Base-by-base conservation (phyloP, 371 early-diverging fungal genomes). In the Mycotypha africana region DNA sequence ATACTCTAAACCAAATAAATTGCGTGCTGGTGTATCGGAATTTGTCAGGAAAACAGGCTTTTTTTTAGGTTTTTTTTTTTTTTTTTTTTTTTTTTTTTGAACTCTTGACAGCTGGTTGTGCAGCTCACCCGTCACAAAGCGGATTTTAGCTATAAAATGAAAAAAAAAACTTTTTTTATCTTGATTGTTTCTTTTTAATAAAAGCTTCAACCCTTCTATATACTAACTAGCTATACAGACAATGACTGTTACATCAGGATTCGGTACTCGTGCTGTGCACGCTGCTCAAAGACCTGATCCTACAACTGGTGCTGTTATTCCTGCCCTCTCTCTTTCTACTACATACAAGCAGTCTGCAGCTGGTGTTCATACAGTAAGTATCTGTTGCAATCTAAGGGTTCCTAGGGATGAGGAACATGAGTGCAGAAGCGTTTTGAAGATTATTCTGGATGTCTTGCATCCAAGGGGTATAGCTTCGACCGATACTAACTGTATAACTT, bases 271-370 rank as follows among this genome's bases (percentile, higher is more conserved):
- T 45, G 95, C 95, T 42, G 82, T 97, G 50, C 97, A 97, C 58
- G 90, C 91, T 45, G 96, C 93, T 26, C 88, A 90, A 55, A 74
- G 80, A 35, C 90, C 92, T 42, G 95, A 93, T 61, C 76, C 86
- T 21, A 64, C 71, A 45, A 96, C 96, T 19, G 78, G 78, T 42
- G 98, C 98, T 34, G 97, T 97, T 10, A 95, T 97, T 50, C 97
- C 98, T 34, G 81, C 98, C 8, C 78, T 97, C 41, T 91, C 90
- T 24, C 81, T 97, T 42, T 93, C 95, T 2, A 97, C 98, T 28
- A 97, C 98, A 14, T 97, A 92, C 67, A 86, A 86, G 70, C 97
- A 97, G 74, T 74, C 78, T 20, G 82, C 85, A 32, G 91, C 93
- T 26, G 97, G 96, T 60, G 88, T 87, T 32, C 90, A 90, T 76